Evolutionary conservation across 208 protist genomes (phyloP).

Genomic region (Acanthamoeba sp.): DNA sequence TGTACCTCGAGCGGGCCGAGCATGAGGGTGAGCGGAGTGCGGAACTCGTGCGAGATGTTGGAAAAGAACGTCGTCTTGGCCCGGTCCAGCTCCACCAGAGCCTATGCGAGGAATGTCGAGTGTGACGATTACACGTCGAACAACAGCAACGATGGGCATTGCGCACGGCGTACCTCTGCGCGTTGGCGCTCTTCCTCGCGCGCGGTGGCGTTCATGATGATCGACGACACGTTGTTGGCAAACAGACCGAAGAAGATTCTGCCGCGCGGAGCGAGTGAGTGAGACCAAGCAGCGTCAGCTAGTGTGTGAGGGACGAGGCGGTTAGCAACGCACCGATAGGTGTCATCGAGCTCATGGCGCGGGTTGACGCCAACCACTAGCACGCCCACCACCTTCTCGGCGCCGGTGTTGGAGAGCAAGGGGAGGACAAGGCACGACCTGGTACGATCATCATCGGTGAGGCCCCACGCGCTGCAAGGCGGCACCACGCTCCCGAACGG

Average conservation of each 20-base stretch:
- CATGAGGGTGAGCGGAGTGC: slow-evolving; percentile 79
- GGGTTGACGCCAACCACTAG: slow-evolving; percentile 30
- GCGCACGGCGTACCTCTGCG: neutral
- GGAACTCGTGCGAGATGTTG: slow-evolving; percentile 80
- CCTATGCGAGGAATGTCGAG: neutral
- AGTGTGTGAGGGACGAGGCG: neutral
- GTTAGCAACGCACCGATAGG: neutral
- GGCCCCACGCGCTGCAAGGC: neutral
- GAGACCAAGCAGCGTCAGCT: neutral
- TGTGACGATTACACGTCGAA: too few relatives aligned
- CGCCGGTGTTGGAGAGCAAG: neutral
- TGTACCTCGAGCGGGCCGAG: slow-evolving; percentile 74
- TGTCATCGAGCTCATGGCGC: slow-evolving; percentile 26
- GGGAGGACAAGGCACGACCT: slow-evolving; percentile 42
- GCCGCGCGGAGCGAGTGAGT: neutral
- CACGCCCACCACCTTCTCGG: slow-evolving; percentile 1
- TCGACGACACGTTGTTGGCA: neutral
- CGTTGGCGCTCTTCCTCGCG: slow-evolving; percentile 26
- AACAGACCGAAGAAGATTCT: slow-evolving; percentile 50
- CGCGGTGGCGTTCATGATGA: slow-evolving; percentile 4
- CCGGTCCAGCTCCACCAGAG: slow-evolving; percentile 74
- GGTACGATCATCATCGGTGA: neutral
- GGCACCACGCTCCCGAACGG: slow-evolving; percentile 7
- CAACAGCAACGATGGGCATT: too few relatives aligned
- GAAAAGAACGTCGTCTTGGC: slow-evolving; percentile 80